Percentiles rank a stretch among this genome's conserved stretches.
Evolutionary conservation across 441 rosid genomes (phyloP).

Genomic region (Macaranga tanarius): DNA sequence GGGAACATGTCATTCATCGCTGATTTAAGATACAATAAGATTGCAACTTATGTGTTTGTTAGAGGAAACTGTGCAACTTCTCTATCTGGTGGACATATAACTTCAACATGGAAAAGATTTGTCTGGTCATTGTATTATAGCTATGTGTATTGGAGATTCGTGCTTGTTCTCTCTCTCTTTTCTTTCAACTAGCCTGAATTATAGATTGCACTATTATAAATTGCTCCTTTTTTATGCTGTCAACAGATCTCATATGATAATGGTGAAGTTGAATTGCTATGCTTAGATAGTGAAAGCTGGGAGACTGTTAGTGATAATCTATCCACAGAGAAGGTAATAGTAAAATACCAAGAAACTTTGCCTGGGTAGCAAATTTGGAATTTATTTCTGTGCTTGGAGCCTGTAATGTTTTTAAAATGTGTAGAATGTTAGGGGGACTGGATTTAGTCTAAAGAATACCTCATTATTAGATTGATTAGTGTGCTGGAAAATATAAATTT

Average conservation of each 20-base stretch:
- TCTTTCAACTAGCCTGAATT: background rate
- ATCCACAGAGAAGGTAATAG: slow-evolving; percentile 40
- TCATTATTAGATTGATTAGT: background rate
- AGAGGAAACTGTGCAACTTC: background rate
- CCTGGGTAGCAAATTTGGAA: slow-evolving; percentile 3
- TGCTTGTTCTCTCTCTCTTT: background rate
- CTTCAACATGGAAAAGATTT: background rate
- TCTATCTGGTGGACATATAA: background rate
- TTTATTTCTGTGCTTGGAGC: background rate
- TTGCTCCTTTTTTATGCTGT: background rate
- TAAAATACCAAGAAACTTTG: slow-evolving; percentile 9
- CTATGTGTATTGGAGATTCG: background rate
- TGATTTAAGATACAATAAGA: background rate
- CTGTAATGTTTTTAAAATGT: background rate
- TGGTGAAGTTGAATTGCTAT: slow-evolving; percentile 49
- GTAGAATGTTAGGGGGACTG: background rate
- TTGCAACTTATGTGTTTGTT: background rate
- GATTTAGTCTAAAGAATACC: background rate
- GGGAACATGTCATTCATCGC: background rate
- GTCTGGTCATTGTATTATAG: background rate
- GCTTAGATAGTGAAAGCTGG: slow-evolving; percentile 58
- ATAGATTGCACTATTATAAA: background rate
- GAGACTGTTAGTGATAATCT: slow-evolving; percentile 44
- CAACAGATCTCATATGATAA: slow-evolving; percentile 50
- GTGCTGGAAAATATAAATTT: background rate